Evolutionary conservation across 306 rosid species (phyloP), one percentile per base, ranked within the genome.

Genomic region (Malus orientalis): DNA sequence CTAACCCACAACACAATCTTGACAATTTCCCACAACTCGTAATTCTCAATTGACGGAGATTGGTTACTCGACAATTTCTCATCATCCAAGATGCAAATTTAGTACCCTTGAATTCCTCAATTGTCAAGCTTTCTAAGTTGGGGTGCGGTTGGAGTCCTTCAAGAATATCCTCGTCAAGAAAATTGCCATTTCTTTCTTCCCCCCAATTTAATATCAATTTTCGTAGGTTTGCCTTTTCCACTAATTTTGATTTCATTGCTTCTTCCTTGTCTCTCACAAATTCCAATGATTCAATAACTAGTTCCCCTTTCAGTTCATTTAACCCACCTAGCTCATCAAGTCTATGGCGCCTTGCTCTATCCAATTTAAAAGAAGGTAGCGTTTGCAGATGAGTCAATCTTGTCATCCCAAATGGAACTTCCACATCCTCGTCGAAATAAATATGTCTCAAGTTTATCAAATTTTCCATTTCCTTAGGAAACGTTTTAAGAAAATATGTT

Each of bases 361-460:
- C 59, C 6, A 69, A 5, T 20, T 8, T 44, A 5, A 69, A 27
- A 0, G 29, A 27, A 27, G 3, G 0, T 25, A 69, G 1, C 3
- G 59, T 23, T 8, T 27, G 73, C 4, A 69, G 73, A 7, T 6
- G 3, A 16, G 15, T 69, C 59, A 45, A 25, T 23, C 38, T 25
- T 22, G 7, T 58, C 1, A 69, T 18, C 23, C 59, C 3, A 27
- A 27, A 27, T 27, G 29, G 29, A 27, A 27, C 59, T 14, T 1
- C 2, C 4, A 1, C 1, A 0, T 5, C 1, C 0, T 27, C 1
- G 1, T 19, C 23, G 8, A 25, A 69, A 23, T 69, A 69, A 4
- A 32, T 6, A 69, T 69, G 59, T 45, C 73, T 25, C 40, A 69
- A 45, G 22, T 7, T 69, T 40, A 69, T 69, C 73, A 69, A 47